Base-by-base conservation (phyloP, 2,329 filamentous ascomycete species). In the Neofusicoccum kwambonambiense region DNA sequence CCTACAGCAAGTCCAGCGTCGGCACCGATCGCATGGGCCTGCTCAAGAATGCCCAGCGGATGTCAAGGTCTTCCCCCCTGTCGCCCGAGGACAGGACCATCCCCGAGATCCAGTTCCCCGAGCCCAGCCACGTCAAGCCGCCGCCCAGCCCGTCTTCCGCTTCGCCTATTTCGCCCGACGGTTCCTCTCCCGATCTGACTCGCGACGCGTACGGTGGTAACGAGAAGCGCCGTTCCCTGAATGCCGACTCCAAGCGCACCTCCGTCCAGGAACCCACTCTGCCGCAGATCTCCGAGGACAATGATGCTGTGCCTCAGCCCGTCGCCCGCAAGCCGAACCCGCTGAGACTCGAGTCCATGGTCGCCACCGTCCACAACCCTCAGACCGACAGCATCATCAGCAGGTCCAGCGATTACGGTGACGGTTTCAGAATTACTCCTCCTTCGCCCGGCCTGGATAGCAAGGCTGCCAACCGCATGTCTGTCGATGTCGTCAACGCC, bases 1-100 rank as follows among this genome's bases (percentile, higher is more conserved):
- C 83, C 68, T 82, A 84, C 70, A 82, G 83, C 17, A 79, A 80
- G 13, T 85, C 83, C 2, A 83, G 81, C 41, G 75, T 74, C 34
- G 80, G 76, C 57, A 81, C 78, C 15, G 73, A 77, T 39, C 80
- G 81, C 65, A 80, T 84, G 49, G 80, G 81, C 64, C 78, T 89
- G 22, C 71, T 88, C 51, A 77, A 79, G 57, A 86, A 87, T 71
- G 86, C 86, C 13, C 82, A 85, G 69, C 76, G 81, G 31, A 87
- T 87, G 81, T 86, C 86, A 13, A 73, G 75, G 63, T 74, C 75
- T 67, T 76, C 78, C 57, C 76, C 79, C 1, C 69, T 76, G 62
- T 76, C 74, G 15, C 75, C 74, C 15, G 69, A 73, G 57, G 68
- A 75, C 45, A 67, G 68, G 13, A 66, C 66, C n/a, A 70, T 71